Base-by-base conservation (phyloP, 169 alveolate genomes). In the Cytauxzoon felis region DNA sequence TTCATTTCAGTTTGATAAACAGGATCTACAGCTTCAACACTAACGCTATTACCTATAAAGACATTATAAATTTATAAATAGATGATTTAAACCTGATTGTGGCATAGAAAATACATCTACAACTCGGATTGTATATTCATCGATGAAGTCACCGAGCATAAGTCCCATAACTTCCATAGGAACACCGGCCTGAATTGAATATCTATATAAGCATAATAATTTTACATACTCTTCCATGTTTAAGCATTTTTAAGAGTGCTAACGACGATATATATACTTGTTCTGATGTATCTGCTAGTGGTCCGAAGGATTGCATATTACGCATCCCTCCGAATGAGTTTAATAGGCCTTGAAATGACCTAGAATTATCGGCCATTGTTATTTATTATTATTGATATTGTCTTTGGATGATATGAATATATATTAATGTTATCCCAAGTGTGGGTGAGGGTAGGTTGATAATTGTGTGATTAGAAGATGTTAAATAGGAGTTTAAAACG, bases 121-220 rank as follows among this genome's bases (percentile, higher is more conserved):
- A n/a, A 96, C 98, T 51, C 94, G 88, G 53, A 98, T 97, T n/a
- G 99, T 95, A 78, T 98, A 98, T 71, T 97, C 99, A 85, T 98
- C 99, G 11, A 96, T 93, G 79, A 96, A 94, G 69, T 96, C 99
- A 9, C 99, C 99, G 33, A 98, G 91, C 96, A 98, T 93, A 26
- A 98, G 90, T 33, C 99, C 99, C 99, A 98, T 96, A 40, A 96
- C 99, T 87, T 98, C 99, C 96, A 98, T 94, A 9, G 99, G 99
- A 7, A 98, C 98, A 30, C 99, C 99, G 2, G 99, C 98, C 93
- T 92, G 54, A 27, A 78, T 69, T 49, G 45, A 3, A 48, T 26
- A 33, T 40, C 36, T 21, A 48, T 33, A 21, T 27, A 32, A 34
- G 48, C 50, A 36, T 27, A 23, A 45, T 9, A 5, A 21, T 40